Percentiles rank a stretch among this genome's conserved stretches.
Evolutionary conservation across 306 rosid genomes (phyloP).

Genomic region (Lathyrus tuberosus): DNA sequence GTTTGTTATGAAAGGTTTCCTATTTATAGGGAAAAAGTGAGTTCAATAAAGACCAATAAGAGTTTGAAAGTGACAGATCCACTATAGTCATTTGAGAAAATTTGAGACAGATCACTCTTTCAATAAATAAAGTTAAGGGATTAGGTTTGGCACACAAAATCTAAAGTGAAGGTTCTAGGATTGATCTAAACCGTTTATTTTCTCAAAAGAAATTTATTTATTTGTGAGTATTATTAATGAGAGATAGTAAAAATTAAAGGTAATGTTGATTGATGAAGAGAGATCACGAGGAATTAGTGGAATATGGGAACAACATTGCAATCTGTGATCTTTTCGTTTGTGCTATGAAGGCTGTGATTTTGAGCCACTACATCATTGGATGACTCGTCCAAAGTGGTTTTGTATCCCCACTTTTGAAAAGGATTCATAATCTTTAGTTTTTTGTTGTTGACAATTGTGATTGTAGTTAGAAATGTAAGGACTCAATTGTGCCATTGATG

Average conservation of each 20-base stretch:
- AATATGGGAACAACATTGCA: conserved; percentile 10
- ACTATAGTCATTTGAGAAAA: conserved; percentile 41
- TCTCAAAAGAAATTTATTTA: background rate
- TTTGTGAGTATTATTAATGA: background rate
- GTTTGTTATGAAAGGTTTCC: conserved; percentile 46
- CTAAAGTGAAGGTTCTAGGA: conserved; percentile 4
- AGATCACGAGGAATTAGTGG: conserved; percentile 13
- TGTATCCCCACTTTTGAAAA: conserved; percentile 3
- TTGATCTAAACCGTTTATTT: background rate
- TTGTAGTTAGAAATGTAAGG: conserved; percentile 2
- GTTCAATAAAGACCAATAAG: conserved; percentile 27
- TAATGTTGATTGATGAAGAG: conserved; percentile 12
- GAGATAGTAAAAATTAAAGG: background rate
- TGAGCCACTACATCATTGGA: conserved; percentile 11
- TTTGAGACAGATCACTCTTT: conserved; percentile 40
- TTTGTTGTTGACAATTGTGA: background rate
- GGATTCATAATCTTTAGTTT: conserved; percentile 4
- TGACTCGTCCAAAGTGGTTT: conserved; percentile 5
- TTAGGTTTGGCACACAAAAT: conserved; percentile 43
- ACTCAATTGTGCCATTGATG: background rate
- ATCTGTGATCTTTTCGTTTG: background rate
- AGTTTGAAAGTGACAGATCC: conserved; percentile 44
- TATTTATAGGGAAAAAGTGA: conserved; percentile 61
- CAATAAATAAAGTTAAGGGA: conserved; percentile 50
- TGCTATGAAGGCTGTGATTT: conserved; percentile 4